These are phyloP conservation scores for Hysterium pulicare DNA, from an alignment of 2,329 filamentous ascomycete genomes.

Conservation along the genomic window DNA sequence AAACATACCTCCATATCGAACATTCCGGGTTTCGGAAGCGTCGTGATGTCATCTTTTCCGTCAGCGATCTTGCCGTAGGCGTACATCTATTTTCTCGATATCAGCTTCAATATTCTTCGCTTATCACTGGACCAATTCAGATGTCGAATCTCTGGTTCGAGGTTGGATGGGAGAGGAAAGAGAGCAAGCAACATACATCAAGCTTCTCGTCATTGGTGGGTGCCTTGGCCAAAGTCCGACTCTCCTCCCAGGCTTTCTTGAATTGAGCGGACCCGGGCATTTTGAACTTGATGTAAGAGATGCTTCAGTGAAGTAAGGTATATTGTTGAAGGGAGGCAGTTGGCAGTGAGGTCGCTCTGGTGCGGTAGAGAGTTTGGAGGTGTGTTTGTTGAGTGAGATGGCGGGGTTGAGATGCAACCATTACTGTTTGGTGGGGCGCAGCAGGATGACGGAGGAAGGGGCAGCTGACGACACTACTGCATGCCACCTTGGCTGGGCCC, in stretches of 20 bases:
- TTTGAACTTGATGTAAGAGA: not conserved
- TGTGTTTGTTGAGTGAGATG: not conserved
- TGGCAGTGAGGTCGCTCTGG: too few species aligned
- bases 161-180: slow-evolving; percentile 28
- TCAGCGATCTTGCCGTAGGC: slow-evolving; percentile 45
- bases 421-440: too few species aligned
- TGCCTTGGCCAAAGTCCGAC: slow-evolving; percentile 25
- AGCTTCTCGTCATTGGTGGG: slow-evolving; percentile 44
- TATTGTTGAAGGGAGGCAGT: slow-evolving; percentile 3
- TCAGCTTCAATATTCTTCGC: not conserved
- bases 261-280: slow-evolving; percentile 1
- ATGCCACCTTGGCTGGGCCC: too few species aligned
- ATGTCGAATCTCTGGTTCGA: slow-evolving; percentile 28
- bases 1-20: slow-evolving; percentile 65
- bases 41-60: slow-evolving; percentile 38
- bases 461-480: too few species aligned
- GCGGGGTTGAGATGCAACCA: too few species aligned
- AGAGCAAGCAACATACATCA: slow-evolving; percentile 46
- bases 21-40: slow-evolving; percentile 56
- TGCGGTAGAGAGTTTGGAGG: not conserved
- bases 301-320: slow-evolving; percentile 51
- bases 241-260: slow-evolving; percentile 23
- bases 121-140: not conserved
- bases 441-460: too few species aligned
- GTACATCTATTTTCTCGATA: slow-evolving; percentile 50